Conservation (phyloP, 345 rosid genomes). For the Melaleuca alternifolia region DNA sequence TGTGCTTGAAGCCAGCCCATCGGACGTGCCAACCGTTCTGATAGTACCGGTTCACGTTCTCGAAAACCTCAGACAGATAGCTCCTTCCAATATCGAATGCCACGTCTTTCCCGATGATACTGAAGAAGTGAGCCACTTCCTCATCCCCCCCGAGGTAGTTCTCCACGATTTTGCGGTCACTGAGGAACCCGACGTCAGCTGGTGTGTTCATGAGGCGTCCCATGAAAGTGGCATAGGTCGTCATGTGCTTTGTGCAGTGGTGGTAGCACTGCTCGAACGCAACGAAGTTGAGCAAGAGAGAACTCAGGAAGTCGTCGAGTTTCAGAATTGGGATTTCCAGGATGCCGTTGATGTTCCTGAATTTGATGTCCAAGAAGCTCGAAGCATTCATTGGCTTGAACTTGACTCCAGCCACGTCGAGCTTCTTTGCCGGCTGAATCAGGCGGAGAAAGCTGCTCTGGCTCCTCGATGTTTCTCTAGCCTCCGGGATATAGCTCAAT, state of each 20-base stretch:
- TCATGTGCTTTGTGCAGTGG: slow-evolving; percentile 35
- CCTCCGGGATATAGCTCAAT: slow-evolving; percentile 24
- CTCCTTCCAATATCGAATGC: slow-evolving; percentile 24
- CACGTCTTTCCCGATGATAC: slow-evolving; percentile 36
- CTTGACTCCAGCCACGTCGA: slow-evolving; percentile 33
- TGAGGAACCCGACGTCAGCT: slow-evolving; percentile 28
- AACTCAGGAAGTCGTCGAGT: slow-evolving; percentile 24
- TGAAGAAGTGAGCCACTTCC: slow-evolving; percentile 33
- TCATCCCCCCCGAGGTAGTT: slow-evolving; percentile 44
- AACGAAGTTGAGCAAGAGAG: slow-evolving; percentile 35
- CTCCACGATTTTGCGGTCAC: slow-evolving; percentile 32
- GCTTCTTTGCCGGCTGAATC: slow-evolving; percentile 55
- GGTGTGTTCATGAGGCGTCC: slow-evolving; percentile 38
- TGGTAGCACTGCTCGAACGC: slow-evolving; percentile 43
- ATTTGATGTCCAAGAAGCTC: slow-evolving; percentile 39
- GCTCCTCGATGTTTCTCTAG: background rate
- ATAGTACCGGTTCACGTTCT: slow-evolving; percentile 36
- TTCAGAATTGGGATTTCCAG: slow-evolving; percentile 35
- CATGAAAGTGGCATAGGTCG: slow-evolving; percentile 40
- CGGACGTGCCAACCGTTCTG: slow-evolving; percentile 34
- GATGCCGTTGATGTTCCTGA: slow-evolving; percentile 13
- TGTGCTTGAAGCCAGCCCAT: slow-evolving; percentile 46
- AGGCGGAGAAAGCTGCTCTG: slow-evolving; percentile 4
- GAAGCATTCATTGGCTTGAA: slow-evolving; percentile 18
- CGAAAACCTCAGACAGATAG: slow-evolving; percentile 24